Evolutionary conservation across 805 yeast genomes (phyloP).

Genomic region (Myxozyma udenii): DNA sequence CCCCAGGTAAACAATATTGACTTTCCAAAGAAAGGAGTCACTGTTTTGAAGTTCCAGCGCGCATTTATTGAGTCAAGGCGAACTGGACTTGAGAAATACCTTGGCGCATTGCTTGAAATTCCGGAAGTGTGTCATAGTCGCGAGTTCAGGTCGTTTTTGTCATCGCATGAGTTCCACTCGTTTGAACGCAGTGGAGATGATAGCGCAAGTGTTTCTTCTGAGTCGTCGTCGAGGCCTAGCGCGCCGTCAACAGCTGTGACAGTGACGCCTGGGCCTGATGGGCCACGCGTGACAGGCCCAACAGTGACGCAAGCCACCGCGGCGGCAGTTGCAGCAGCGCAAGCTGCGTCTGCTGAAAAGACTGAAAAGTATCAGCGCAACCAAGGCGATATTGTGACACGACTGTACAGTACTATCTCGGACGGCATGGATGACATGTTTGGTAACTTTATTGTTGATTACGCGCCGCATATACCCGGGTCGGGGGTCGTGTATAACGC

Average conservation of each 20-base stretch:
- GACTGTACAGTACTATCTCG: slow-evolving; percentile 19
- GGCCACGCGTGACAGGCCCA: not conserved
- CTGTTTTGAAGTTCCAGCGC: slow-evolving; percentile 69
- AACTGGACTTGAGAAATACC: slow-evolving; percentile 57
- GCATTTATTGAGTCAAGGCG: slow-evolving; percentile 64
- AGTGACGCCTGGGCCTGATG: not conserved
- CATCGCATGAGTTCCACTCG: slow-evolving; percentile 43
- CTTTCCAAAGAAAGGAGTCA: slow-evolving; percentile 50
- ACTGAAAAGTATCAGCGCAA: not conserved
- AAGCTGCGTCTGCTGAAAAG: slow-evolving; percentile 1
- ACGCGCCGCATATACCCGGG: slow-evolving; percentile 19
- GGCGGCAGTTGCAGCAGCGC: slow-evolving; percentile 16
- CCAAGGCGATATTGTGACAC: slow-evolving; percentile 20
- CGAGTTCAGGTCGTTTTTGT: slow-evolving; percentile 70
- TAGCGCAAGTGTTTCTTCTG: not conserved
- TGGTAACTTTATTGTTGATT: slow-evolving; percentile 26
- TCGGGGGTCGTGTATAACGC: slow-evolving; percentile 12
- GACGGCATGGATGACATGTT: slow-evolving; percentile 29
- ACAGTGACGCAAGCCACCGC: slow-evolving; percentile 6
- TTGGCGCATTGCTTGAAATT: slow-evolving; percentile 54
- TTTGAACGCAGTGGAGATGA: not conserved
- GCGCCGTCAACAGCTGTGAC: not conserved
- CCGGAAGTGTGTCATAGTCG: slow-evolving; percentile 72
- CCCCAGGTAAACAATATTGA: slow-evolving; percentile 49
- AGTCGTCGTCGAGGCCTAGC: not conserved